phyloP scores from a whole-genome alignment of 2,329 filamentous ascomycete species.

The Shiraia bambusicola region DNA sequence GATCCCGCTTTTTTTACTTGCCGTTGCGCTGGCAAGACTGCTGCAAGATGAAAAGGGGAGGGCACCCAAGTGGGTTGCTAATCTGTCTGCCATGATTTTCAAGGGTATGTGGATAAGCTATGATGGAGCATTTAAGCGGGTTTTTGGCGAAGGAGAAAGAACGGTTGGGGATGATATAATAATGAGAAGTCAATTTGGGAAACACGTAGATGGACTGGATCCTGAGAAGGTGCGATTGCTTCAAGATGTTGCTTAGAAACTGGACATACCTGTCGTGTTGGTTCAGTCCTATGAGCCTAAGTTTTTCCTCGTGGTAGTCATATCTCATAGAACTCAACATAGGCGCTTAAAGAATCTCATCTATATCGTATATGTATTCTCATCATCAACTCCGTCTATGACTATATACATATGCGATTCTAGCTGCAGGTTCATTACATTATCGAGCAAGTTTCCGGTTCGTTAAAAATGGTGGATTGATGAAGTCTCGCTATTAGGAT shows the following conservation, averaged over 20 bases:
- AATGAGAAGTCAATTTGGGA: background rate
- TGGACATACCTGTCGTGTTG: constrained; percentile 4
- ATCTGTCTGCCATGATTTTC: constrained; percentile 56
- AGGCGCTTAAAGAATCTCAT: too few species aligned
- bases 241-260: constrained; percentile 9
- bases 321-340: too few species aligned
- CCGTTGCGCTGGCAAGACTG: constrained; percentile 53
- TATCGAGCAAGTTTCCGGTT: too few species aligned
- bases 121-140: constrained; percentile 61
- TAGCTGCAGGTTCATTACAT: too few species aligned
- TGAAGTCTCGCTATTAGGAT: too few species aligned
- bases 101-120: constrained; percentile 64
- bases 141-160: constrained; percentile 87
- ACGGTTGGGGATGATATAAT: constrained; percentile 43
- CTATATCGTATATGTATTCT: too few species aligned
- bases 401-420: too few species aligned
- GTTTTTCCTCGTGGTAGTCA: too few species aligned
- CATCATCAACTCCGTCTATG: too few species aligned
- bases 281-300: too few species aligned
- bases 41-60: constrained; percentile 67
- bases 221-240: constrained; percentile 15
- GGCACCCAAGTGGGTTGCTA: constrained; percentile 67
- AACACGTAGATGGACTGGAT: constrained; percentile 3
- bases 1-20: constrained; percentile 58
- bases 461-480: too few species aligned